Evolutionary conservation across 2,329 filamentous ascomycete genomes (phyloP), one percentile per base, ranked within the genome.

Genomic region (Verruconis gallopava): DNA sequence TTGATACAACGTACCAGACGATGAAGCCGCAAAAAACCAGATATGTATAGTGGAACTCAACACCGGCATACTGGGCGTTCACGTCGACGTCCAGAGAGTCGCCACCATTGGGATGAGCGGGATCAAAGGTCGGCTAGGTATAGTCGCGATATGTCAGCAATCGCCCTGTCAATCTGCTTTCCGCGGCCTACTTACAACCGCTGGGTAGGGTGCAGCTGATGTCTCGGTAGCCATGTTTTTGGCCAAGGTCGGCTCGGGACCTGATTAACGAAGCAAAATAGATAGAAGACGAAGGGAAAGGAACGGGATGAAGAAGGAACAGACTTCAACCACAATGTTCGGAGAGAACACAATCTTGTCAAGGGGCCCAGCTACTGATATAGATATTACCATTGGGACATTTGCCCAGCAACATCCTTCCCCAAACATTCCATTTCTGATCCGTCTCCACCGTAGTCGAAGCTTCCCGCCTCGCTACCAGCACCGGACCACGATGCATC

Each of bases 11-110:
- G 25, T 30, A 30, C 42, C 42, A 44, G 37, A 44, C 75, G 42
- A 80, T 65, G 55, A 72, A 75, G 12, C 62, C 65, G 54, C 73
- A 77, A 21, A 44, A 22, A 12, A 44, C 22, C 37, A 44, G 30
- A 39, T 77, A 80, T 30, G 67, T 66, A 55, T 78, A 77, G 52
- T 79, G 68, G 57, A 66, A 77, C 53, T 79, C 74, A 43, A 68
- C 60, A 5, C 75, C 75, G 18, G 56, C 57, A 53, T 75, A 79
- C 50, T 75, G 73, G 9, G 66, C 57, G 50, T 79, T 75, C 48
- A 74, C 68, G 52, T 77, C 67, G 11, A 71, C 63, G 22, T 63
- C 52, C 6, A 67, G 53, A 2, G 71, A 65, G 49, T 77, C 62
- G 42, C 74, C 73, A 25, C 74, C 73, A 47, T 67, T 66, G 15